These are phyloP conservation scores for Royoungia palumana DNA, from an alignment of 768 basidiomycete species.

Conservation along the genomic window DNA sequence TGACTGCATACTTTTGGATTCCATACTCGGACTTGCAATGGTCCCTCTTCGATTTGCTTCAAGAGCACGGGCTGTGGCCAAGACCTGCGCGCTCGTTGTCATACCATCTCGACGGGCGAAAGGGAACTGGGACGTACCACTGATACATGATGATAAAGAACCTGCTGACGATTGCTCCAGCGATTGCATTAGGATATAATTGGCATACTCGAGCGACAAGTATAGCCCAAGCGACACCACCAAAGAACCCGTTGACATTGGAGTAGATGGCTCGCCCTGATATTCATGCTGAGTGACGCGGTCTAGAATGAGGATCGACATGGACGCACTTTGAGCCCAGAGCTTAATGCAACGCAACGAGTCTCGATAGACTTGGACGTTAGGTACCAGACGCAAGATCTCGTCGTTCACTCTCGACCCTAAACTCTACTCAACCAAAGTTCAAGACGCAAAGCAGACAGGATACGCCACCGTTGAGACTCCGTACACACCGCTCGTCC, in stretches of 20 bases:
- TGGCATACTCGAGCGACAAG: slow-evolving; percentile 99
- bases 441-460: slow-evolving; percentile 3
- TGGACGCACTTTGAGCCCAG: slow-evolving; percentile 85
- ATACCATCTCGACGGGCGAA: slow-evolving; percentile 1
- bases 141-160: slow-evolving; percentile 99
- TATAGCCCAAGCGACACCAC: slow-evolving; percentile 98
- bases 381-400: slow-evolving; percentile 90
- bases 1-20: slow-evolving; percentile 75
- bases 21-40: slow-evolving; percentile 92
- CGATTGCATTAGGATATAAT: slow-evolving; percentile 90
- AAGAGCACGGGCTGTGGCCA: slow-evolving; percentile 99
- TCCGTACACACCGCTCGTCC: slow-evolving; percentile 92
- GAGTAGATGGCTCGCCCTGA: slow-evolving; percentile 94
- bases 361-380: slow-evolving; percentile 91
- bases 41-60: slow-evolving; percentile 95
- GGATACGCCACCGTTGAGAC: slow-evolving; percentile 69
- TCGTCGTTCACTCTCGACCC: slow-evolving; percentile 96
- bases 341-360: slow-evolving; percentile 94
- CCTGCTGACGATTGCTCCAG: slow-evolving; percentile 93
- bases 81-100: slow-evolving; percentile 56
- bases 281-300: slow-evolving; percentile 5
- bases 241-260: slow-evolving; percentile 96
- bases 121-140: slow-evolving; percentile 58
- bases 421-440: slow-evolving; percentile 31
- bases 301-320: slow-evolving; percentile 9